Evolutionary conservation across 768 basidiomycete species (phyloP), one percentile per base, ranked within the genome.

Genomic region (Phlebiopsis flavidoalba): DNA sequence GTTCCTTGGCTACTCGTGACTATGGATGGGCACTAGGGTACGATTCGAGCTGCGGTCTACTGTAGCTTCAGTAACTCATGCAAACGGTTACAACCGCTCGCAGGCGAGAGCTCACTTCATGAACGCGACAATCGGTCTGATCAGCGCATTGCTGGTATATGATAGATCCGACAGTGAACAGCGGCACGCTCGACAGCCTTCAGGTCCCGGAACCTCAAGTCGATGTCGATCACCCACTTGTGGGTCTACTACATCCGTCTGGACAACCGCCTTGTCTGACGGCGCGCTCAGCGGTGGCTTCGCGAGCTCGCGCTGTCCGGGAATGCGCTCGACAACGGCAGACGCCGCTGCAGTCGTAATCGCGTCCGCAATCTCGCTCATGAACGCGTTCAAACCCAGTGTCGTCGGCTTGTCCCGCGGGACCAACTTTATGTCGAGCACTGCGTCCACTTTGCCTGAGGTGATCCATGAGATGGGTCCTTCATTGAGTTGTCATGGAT

Each of bases 391-490:
- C 66, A 97, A 80, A 17, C 86, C n/a, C 84, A 5, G 54, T 43
- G 48, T 81, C 82, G 60, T 89, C 87, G 54, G 71, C 10, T 85
- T 84, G 66, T 93, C 87, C 17, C 85, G 86, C 22, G 97, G 95
- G 26, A n/a, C n/a, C 73, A 99, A 98, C 69, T 95, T 94, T 75
- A 99, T 95, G 74, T 99, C 97, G 22, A 98, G 82, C 5, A 99
- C 97, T 10, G 94, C 92, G 69, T 99, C 97, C 26, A 97, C 82
- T 73, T 96, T 97, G 47, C 97, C 97, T 0, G 95, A 92, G 0
- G 91, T 95, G 61, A 99, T 94, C 97, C 97, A 99, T 1, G 94
- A 95, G 61, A 98, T 88, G 12, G 95, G 95, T 7, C 94, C 92
- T 63, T 88, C 91, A n/a, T 57, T 81, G 80, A 2, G 89, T 91